phyloP scores from a whole-genome alignment of 805 yeast genomes.

The Priceomyces medius region DNA sequence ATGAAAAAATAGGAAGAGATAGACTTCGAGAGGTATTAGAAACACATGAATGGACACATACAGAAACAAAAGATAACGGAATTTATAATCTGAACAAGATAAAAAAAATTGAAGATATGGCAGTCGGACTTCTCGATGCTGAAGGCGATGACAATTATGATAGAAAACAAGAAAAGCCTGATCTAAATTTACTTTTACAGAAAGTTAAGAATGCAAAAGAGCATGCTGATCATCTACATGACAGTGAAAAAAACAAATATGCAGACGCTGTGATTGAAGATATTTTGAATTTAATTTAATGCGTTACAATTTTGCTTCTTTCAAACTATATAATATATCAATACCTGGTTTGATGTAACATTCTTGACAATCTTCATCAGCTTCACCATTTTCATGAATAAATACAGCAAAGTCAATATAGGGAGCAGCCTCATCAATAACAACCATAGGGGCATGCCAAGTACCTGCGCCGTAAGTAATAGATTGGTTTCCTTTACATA shows the following conservation, averaged over 20 bases:
- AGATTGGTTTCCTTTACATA: conserved; percentile 80
- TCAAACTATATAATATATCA: conserved; percentile 24
- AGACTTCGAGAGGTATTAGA: conserved; percentile 48
- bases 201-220: conserved; percentile 38
- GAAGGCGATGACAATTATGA: conserved; percentile 6
- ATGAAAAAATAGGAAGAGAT: conserved; percentile 42
- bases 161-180: conserved; percentile 14
- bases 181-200: conserved; percentile 29
- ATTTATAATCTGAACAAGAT: conserved; percentile 21
- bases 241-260: conserved; percentile 28
- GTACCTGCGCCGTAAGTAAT: conserved; percentile 82
- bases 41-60: conserved; percentile 46
- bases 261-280: conserved; percentile 39
- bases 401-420: conserved; percentile 80
- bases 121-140: conserved; percentile 19
- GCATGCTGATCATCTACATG: conserved; percentile 21
- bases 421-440: conserved; percentile 54
- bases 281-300: conserved; percentile 36
- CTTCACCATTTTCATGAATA: conserved; percentile 78
- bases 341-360: conserved; percentile 65
- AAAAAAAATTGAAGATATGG: conserved; percentile 25
- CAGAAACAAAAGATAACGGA: conserved; percentile 6
- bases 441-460: conserved; percentile 98
- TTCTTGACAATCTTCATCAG: conserved; percentile 81
- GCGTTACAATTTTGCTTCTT: conserved; percentile 13